A percentile compares a stretch with the other conserved stretches of the same genome.
phyloP scores from a whole-genome alignment of 2,329 filamentous ascomycete species.

The Tolypocladium ovalisporum region DNA sequence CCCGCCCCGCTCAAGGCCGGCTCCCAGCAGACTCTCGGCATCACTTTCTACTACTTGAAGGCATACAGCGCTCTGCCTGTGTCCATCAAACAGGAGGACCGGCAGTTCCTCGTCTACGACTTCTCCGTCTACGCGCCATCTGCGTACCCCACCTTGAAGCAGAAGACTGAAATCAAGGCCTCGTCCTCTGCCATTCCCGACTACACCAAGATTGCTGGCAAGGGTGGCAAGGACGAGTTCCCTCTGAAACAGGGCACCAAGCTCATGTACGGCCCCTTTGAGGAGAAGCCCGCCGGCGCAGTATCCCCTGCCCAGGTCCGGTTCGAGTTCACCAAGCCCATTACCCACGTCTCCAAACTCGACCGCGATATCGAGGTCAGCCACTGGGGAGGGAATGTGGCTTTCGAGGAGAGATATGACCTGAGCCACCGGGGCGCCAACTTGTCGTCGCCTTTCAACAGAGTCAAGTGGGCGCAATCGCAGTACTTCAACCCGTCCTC shows the following conservation, averaged over 20 bases:
- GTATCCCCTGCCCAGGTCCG: constrained; percentile 64
- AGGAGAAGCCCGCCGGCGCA: constrained; percentile 68
- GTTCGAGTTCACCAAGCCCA: constrained; percentile 90
- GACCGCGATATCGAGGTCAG: constrained; percentile 92
- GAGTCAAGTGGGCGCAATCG: constrained; percentile 63
- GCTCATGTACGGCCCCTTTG: constrained; percentile 84
- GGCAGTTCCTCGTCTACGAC: constrained; percentile 75
- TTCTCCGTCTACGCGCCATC: constrained; percentile 81
- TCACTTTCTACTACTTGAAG: constrained; percentile 73
- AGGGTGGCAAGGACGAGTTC: constrained; percentile 48
- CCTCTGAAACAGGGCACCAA: constrained; percentile 77
- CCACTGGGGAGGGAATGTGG: constrained; percentile 96
- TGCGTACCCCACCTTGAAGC: constrained; percentile 76
- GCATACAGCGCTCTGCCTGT: constrained; percentile 73
- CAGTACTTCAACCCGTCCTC: constrained; percentile 68
- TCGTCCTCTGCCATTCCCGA: constrained; percentile 69
- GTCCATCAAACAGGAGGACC: constrained; percentile 69
- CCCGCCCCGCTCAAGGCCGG: constrained; percentile 65
- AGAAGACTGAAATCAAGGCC: constrained; percentile 96
- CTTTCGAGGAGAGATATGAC: constrained; percentile 88
- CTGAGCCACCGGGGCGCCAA: constrained; percentile 79
- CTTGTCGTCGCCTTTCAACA: constrained; percentile 60
- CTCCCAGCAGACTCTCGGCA: constrained; percentile 73
- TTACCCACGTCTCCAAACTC: constrained; percentile 66
- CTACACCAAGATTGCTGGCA: constrained; percentile 62